Evolutionary conservation across 305 asterid genomes (phyloP).

Genomic region (Petunia hybrid): DNA sequence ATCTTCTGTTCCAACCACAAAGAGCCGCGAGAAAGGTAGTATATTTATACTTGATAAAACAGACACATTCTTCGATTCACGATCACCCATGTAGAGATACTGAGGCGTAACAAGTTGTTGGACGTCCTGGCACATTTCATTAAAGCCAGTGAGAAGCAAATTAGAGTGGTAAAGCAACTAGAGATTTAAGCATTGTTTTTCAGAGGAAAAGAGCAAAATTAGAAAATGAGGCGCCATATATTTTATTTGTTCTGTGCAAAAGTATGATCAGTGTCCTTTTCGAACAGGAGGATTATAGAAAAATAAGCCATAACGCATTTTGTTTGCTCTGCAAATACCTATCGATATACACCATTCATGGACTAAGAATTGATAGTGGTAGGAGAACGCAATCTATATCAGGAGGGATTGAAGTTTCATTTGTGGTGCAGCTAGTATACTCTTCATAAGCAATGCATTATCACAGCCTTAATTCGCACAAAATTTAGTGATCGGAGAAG

Average conservation of each 20-base stretch:
- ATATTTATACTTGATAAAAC: slow-evolving; percentile 72
- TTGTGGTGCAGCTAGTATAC: not conserved
- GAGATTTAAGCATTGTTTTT: not conserved
- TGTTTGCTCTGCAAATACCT: not conserved
- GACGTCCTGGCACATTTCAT: slow-evolving; percentile 65
- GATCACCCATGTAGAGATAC: slow-evolving; percentile 77
- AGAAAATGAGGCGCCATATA: not conserved
- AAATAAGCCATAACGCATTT: not conserved
- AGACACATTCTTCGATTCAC: slow-evolving; percentile 83
- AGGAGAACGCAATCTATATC: not conserved
- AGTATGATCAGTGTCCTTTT: not conserved
- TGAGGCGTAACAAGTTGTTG: slow-evolving; percentile 65
- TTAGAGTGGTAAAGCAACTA: not conserved
- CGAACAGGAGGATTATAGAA: not conserved
- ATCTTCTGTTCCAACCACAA: slow-evolving; percentile 96
- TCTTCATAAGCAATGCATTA: slow-evolving; percentile 14
- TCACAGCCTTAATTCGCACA: slow-evolving; percentile 1
- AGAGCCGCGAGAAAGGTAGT: slow-evolving; percentile 85
- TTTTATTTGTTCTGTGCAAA: not conserved
- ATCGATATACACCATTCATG: not conserved
- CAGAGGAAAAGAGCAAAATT: not conserved
- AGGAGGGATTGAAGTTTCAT: not conserved
- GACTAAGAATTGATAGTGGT: not conserved
- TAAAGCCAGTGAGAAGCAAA: slow-evolving; percentile 7
- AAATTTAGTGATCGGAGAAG: not conserved